phyloP scores from a whole-genome alignment of 495 filamentous ascomycete species.

The Aspergillus saccharolyticus region DNA sequence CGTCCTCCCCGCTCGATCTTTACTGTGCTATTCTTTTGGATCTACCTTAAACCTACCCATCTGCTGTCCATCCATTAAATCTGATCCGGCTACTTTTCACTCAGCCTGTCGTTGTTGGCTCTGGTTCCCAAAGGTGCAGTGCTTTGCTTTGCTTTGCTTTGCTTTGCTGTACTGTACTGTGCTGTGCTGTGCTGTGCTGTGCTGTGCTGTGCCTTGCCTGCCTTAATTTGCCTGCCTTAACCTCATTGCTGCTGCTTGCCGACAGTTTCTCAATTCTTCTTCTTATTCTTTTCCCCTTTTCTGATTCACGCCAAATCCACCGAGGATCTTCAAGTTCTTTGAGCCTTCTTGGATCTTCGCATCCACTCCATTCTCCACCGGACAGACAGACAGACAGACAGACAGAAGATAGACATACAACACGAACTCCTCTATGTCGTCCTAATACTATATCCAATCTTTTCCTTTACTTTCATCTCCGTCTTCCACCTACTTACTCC shows the following conservation, averaged over 20 bases:
- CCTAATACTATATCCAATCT: conserved; percentile 21
- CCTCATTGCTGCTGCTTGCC: not conserved
- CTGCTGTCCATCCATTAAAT: not conserved
- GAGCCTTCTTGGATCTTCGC: conserved; percentile 1
- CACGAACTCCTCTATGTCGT: conserved; percentile 35
- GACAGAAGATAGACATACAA: not conserved
- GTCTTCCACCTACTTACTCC: not conserved
- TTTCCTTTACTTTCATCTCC: too few species aligned
- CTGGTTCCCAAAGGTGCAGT: not conserved
- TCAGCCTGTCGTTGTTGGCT: not conserved
- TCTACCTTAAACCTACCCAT: not conserved
- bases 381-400: not conserved
- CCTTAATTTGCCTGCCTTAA: not conserved
- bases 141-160: too few species aligned
- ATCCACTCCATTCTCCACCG: conserved; percentile 6
- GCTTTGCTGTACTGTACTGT: too few species aligned
- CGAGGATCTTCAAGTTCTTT: not conserved
- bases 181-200: too few species aligned
- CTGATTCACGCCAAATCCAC: not conserved
- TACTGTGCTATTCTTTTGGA: not conserved
- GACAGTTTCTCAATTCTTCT: not conserved
- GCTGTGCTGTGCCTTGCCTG: not conserved
- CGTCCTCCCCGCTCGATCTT: conserved; percentile 3
- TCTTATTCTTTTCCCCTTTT: not conserved
- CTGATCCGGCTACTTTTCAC: not conserved